These are phyloP conservation scores for Hygrocybe punicea DNA, from an alignment of 768 basidiomycete genomes.

Conservation along the genomic window DNA sequence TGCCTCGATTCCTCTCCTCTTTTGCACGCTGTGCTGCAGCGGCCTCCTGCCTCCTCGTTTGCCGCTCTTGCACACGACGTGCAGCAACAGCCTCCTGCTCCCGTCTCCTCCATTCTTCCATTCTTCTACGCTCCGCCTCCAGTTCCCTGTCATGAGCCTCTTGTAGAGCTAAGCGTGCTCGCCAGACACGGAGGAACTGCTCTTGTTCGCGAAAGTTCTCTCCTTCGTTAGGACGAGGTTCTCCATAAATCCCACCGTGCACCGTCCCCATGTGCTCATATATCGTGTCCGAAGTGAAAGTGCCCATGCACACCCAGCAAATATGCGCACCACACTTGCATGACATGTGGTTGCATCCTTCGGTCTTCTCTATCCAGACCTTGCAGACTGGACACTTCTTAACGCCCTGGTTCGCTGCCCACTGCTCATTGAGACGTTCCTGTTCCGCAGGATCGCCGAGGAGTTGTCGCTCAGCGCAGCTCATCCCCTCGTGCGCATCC, in stretches of 20 bases:
- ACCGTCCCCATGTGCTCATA: constrained; percentile 36
- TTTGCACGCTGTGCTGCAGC: too few relatives aligned
- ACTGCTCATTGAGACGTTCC: constrained; percentile 40
- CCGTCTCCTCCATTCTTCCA: too few relatives aligned
- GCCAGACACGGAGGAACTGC: too few relatives aligned
- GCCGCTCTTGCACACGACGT: too few relatives aligned
- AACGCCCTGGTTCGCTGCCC: constrained; percentile 37
- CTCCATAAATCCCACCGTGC: constrained; percentile 23
- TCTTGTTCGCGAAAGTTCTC: too few relatives aligned
- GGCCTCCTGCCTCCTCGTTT: too few relatives aligned
- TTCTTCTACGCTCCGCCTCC: too few relatives aligned
- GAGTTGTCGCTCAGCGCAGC: constrained; percentile 16
- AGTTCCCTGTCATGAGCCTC: too few relatives aligned
- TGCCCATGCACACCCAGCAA: constrained; percentile 52
- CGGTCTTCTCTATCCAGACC: constrained; percentile 46
- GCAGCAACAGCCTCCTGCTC: too few relatives aligned
- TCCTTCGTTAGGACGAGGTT: too few relatives aligned
- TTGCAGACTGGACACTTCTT: constrained; percentile 49
- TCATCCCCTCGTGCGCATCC: constrained; percentile 50
- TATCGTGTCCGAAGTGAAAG: constrained; percentile 30
- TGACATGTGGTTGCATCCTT: constrained; percentile 54
- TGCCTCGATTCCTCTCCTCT: too few relatives aligned
- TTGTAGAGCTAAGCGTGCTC: too few relatives aligned
- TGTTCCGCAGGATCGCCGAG: constrained; percentile 35
- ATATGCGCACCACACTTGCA: constrained; percentile 53